These are phyloP conservation scores for Mycena albidolilacea DNA, from an alignment of 768 basidiomycete genomes.

Conservation along the genomic window DNA sequence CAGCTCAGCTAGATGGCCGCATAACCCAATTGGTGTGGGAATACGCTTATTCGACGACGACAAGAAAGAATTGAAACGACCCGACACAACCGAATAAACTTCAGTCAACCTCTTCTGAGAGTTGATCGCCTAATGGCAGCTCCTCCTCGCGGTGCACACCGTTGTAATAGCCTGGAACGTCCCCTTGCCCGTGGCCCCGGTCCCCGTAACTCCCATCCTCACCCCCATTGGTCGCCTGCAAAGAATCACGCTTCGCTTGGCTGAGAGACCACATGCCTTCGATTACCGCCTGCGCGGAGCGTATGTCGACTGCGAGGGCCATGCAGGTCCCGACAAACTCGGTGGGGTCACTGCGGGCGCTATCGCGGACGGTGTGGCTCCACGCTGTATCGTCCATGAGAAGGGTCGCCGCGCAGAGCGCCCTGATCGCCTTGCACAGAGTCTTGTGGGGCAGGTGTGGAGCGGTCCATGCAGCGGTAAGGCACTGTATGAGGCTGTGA, in stretches of 20 bases:
- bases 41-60: slow-evolving; percentile 14
- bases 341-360: neutral
- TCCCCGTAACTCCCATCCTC: slow-evolving; percentile 16
- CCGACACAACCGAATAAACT: slow-evolving; percentile 16
- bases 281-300: slow-evolving; percentile 12
- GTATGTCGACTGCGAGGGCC: slow-evolving; percentile 1
- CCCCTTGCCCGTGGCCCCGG: slow-evolving; percentile 9
- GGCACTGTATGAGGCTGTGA: slow-evolving; percentile 23
- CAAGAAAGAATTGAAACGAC: slow-evolving; percentile 15
- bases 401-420: slow-evolving; percentile 12
- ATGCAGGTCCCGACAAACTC: slow-evolving; percentile 14
- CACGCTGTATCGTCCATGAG: slow-evolving; percentile 17
- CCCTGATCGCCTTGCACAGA: slow-evolving; percentile 24
- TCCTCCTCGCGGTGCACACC: slow-evolving; percentile 17
- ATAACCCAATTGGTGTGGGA: slow-evolving; percentile 8
- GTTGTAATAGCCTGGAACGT: slow-evolving; percentile 17
- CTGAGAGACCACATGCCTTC: slow-evolving; percentile 21
- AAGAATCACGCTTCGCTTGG: slow-evolving; percentile 19
- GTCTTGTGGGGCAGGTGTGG: slow-evolving; percentile 22
- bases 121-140: slow-evolving; percentile 15
- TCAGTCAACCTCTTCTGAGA: slow-evolving; percentile 20
- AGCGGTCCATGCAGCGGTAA: slow-evolving; percentile 20
- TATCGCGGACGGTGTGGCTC: slow-evolving; percentile 26
- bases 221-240: slow-evolving; percentile 14
- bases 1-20: slow-evolving; percentile 13